Conservation (phyloP, 2,329 filamentous ascomycete genomes). For the Colletotrichum sp. region DNA sequence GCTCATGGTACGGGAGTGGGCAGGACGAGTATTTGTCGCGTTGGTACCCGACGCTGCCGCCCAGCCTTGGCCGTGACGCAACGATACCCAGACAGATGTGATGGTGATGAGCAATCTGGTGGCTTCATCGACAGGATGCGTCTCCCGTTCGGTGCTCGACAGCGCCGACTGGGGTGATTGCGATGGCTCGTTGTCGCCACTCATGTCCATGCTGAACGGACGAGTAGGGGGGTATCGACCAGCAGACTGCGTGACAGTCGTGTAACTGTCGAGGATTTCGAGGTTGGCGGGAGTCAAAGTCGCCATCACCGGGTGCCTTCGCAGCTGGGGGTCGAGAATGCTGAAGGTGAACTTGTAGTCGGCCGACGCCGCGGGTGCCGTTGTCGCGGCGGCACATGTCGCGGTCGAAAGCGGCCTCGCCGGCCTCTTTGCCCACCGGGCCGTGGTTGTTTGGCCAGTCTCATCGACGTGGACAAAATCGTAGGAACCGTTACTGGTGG, state of each 20-base stretch:
- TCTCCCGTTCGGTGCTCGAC: conserved; percentile 2
- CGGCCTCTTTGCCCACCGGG: conserved; percentile 69
- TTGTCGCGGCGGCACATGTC: conserved; percentile 21
- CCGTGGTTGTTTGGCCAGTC: conserved; percentile 63
- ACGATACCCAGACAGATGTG: conserved; percentile 28
- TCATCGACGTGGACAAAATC: conserved; percentile 69
- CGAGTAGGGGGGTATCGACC: conserved; percentile 53
- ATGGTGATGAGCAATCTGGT: conserved; percentile 26
- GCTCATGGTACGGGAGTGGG: background rate
- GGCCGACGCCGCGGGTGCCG: conserved; percentile 26
- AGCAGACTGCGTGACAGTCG: conserved; percentile 55
- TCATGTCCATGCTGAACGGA: conserved; percentile 25
- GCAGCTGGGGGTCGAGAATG: conserved; percentile 71
- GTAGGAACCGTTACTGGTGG: conserved; percentile 62
- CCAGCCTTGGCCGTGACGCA: conserved; percentile 24
- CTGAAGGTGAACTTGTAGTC: conserved; percentile 76
- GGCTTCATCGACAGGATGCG: conserved; percentile 24
- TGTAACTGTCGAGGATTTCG: conserved; percentile 73
- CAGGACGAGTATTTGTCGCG: background rate
- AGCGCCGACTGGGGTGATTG: background rate
- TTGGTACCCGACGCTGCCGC: background rate
- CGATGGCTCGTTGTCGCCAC: conserved; percentile 15
- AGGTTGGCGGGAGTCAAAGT: conserved; percentile 67
- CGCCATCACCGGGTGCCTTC: conserved; percentile 78
- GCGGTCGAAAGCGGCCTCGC: conserved; percentile 25